Base-by-base conservation (phyloP, 2,329 filamentous ascomycete genomes). In the Verticillium zaregamsianum region DNA sequence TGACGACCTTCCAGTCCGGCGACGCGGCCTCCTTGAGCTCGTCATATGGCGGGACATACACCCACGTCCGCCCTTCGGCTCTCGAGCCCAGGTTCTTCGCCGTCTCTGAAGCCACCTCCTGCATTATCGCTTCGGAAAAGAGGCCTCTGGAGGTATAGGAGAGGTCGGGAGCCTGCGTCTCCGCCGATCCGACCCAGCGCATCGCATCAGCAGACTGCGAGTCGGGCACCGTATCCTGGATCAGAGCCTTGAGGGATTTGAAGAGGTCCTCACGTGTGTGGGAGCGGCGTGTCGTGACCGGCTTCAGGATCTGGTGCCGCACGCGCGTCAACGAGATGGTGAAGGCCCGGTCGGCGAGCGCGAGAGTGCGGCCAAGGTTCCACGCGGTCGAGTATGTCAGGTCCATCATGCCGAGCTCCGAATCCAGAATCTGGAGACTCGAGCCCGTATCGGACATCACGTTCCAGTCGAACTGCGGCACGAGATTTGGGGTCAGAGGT, bases 371-470 rank as follows among this genome's bases (percentile, higher is more conserved):
- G 0, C 80, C 80, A 0, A 80, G 60, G 32, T 77, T 66, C 80
- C 79, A 82, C 0, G 80, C 80, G 0, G 69, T 60, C 0, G 73
- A 74, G 66, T 81, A 82, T 0, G 74, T 75, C 1, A 80, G 58
- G 62, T 82, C 79, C 73, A 81, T 78, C 5, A 81, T 65, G 0
- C 75, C 75, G 0, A 74, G 5, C 1, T 73, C 40, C 8, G 64
- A 60, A 55, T 82, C 79, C 0, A 80, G 59, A 20, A 81, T 73
- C 61, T 77, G 72, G n/a, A 77, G 65, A 33, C 79, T 72, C 0
- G 63, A 57, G 0, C 74, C 73, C 0, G 67, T 72, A 49, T 70
- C 77, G 8, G 77, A 79, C 39, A 45, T 45, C 15, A 45, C n/a
- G 20, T n/a, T n/a, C 5, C 39, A 17, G 8, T 45, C 39, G 17